These are phyloP conservation scores for Oxyria digyna DNA, from an alignment of 148 eudicot genomes.

Conservation along the genomic window DNA sequence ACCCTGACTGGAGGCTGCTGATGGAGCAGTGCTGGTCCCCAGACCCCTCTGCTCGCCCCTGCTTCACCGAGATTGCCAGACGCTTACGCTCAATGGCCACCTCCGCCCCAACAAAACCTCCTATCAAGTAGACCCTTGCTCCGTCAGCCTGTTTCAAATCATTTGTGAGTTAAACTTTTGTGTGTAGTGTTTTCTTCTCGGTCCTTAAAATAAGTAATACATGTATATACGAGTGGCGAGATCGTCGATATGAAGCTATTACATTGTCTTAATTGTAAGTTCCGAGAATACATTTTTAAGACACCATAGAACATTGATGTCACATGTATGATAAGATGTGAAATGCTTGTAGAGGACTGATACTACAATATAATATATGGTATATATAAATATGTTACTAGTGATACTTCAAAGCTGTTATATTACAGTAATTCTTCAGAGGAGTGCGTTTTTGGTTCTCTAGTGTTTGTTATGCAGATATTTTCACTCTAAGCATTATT, in stretches of 20 bases:
- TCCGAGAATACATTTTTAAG: not conserved
- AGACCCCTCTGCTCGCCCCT: conserved; percentile 6
- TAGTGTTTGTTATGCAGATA: too few species aligned
- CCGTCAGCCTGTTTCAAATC: not conserved
- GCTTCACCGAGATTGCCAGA: conserved; percentile 1
- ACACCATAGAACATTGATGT: not conserved
- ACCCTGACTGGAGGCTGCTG: conserved; percentile 34
- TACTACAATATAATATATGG: not conserved
- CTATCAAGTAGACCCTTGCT: not conserved
- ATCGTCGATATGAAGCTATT: not conserved
- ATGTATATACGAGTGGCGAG: not conserved
- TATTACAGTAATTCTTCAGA: too few species aligned
- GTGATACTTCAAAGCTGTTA: not conserved
- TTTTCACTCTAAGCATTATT: too few species aligned
- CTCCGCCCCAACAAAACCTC: not conserved
- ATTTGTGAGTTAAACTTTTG: not conserved
- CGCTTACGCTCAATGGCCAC: conserved; percentile 8
- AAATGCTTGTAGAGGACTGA: not conserved
- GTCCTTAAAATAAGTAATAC: not conserved
- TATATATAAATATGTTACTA: not conserved
- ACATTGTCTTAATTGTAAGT: not conserved
- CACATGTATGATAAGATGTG: not conserved
- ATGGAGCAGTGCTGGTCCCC: conserved; percentile 42
- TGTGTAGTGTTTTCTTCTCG: not conserved
- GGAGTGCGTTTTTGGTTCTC: too few species aligned